Percentiles rank a stretch among this genome's conserved stretches.
These are phyloP conservation scores for Cymbopogon citratus DNA, from an alignment of 176 grass and related monocot genomes.

Conservation along the genomic window DNA sequence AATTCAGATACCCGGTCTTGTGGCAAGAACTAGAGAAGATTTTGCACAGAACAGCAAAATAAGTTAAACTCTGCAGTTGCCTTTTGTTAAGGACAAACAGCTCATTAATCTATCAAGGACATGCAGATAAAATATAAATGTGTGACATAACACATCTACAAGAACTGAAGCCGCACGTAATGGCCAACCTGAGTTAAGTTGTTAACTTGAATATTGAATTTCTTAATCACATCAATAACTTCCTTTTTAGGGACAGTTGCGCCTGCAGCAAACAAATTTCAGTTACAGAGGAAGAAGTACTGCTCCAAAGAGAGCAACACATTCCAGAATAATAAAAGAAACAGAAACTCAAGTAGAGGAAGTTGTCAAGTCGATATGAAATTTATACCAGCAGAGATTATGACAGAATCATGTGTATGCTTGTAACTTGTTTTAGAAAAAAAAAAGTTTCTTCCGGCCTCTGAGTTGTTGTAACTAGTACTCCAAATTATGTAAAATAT, in stretches of 20 bases:
- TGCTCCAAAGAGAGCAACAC: neutral
- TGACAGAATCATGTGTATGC: neutral
- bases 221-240: slow-evolving; percentile 63
- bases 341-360: neutral
- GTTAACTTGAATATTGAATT: slow-evolving; percentile 93
- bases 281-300: neutral
- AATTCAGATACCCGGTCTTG: slow-evolving; percentile 93
- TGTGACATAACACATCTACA: neutral
- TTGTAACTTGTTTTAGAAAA: neutral
- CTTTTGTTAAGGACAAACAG: neutral
- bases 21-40: slow-evolving; percentile 65
- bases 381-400: neutral
- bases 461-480: neutral
- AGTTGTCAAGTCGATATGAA: neutral
- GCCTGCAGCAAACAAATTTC: slow-evolving; percentile 39
- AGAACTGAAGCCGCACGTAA: neutral
- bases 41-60: slow-evolving; percentile 6
- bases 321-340: neutral
- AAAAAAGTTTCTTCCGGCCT: neutral
- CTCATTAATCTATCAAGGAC: neutral
- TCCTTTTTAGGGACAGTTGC: slow-evolving; percentile 54
- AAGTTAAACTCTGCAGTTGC: neutral
- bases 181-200: slow-evolving; percentile 89
- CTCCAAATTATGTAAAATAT: neutral
- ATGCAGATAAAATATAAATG: neutral